Evolutionary conservation across 352 stramenopile genomes (phyloP), one percentile per base, ranked within the genome.

Genomic region (Halophytophthora polymorphica): DNA sequence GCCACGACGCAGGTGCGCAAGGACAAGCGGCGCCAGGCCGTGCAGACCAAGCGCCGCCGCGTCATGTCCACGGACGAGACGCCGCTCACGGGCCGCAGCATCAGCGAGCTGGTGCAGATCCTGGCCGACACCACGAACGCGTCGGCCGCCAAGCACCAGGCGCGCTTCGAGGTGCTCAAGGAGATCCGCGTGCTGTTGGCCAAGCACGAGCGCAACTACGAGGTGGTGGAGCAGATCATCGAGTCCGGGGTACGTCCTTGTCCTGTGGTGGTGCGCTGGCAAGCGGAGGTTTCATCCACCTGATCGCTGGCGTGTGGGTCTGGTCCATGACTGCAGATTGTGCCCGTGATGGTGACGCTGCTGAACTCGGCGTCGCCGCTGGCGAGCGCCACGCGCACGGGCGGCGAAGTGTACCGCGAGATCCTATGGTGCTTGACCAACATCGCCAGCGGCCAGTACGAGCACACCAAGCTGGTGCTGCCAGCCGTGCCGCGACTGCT

Each of bases 381-480:
- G 17, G 71, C 64, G 21, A 86, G 66, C 45, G 59, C 79, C 22
- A 88, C 79, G 23, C 79, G 76, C 25, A 75, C 72, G 18, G 74
- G 70, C 17, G 76, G 71, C 41, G 79, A 90, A 59, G 79, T 90
- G 33, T 90, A 86, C 56, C 74, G 77, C 18, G 79, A 90, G 64
- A 75, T 91, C 22, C 54, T 90, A 17, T 94, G 84, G 84, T 92
- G 81, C 52, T 64, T 94, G 8, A 91, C 81, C 2, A 89, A 90
- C 51, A 88, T 94, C 44, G 77, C 84, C 23, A 89, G 81, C 29
- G 84, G 84, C 17, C 75, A 88, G 47, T 91, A 91, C 56, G 77
- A 88, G 44, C 81, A 94, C 62, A 92, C 84, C 13, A 90, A 89
- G 55, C 53, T 86, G 34, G 82, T 91, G 31, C 58, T 96, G 6